Percentiles rank a stretch among this genome's conserved stretches.
phyloP scores from a whole-genome alignment of 208 protist species.

The Crithidia fasciculata region DNA sequence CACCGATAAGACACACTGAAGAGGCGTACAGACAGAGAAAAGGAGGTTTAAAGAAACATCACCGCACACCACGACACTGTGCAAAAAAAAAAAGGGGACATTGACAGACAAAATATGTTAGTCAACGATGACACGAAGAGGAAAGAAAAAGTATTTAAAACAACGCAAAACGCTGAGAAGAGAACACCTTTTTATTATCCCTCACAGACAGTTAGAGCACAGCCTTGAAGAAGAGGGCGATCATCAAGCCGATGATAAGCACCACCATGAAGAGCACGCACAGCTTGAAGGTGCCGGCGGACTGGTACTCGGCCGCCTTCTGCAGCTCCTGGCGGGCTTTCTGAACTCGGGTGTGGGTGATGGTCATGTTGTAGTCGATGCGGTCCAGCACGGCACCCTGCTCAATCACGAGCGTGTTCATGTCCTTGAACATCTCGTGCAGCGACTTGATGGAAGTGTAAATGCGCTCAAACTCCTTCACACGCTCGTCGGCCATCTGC shows the following conservation, averaged over 20 bases:
- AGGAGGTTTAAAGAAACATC: background rate
- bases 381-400: constrained; percentile 95
- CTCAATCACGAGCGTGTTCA: constrained; percentile 93
- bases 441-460: constrained; percentile 93
- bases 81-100: background rate
- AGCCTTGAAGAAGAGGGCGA: constrained; percentile 90
- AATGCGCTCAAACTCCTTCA: constrained; percentile 94
- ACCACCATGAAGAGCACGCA: constrained; percentile 91
- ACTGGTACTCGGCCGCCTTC: constrained; percentile 91
- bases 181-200: background rate
- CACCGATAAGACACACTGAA: background rate
- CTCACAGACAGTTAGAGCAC: constrained; percentile 35
- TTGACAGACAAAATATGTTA: constrained; percentile 1
- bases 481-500: constrained; percentile 90
- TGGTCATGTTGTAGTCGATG: constrained; percentile 96
- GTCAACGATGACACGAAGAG: background rate
- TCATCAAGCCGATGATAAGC: constrained; percentile 85
- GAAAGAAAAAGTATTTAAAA: background rate
- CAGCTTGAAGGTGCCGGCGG: constrained; percentile 90
- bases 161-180: constrained; percentile 1
- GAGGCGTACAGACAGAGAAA: constrained; percentile 15
- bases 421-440: constrained; percentile 95
- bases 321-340: constrained; percentile 83
- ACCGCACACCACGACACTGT: background rate
- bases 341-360: constrained; percentile 86